phyloP scores from a whole-genome alignment of 371 early-diverging fungal genomes.

The Mucor racemosus region DNA sequence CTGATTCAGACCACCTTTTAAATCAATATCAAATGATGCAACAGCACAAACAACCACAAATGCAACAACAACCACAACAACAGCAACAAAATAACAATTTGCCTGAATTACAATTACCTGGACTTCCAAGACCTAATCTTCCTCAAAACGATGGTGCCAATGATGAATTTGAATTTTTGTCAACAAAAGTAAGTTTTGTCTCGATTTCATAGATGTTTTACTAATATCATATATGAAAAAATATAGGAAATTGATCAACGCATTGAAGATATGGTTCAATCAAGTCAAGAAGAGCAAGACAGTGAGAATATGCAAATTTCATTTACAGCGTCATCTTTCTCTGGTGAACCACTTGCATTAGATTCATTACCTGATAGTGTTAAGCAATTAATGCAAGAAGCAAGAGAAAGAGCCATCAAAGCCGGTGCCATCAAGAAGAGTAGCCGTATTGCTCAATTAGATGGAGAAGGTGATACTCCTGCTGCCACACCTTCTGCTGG shows the following conservation, averaged over 20 bases:
- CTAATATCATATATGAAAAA: not conserved
- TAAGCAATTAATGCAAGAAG: slow-evolving; percentile 46
- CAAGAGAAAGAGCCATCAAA: slow-evolving; percentile 37
- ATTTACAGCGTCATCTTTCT: slow-evolving; percentile 36
- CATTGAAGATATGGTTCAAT: slow-evolving; percentile 35
- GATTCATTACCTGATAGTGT: slow-evolving; percentile 43
- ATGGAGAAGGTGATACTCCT: slow-evolving; percentile 54
- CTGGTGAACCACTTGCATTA: slow-evolving; percentile 42
- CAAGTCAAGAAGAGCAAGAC: slow-evolving; percentile 11
- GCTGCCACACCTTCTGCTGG: slow-evolving; percentile 24
- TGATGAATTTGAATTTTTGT: slow-evolving; percentile 20
- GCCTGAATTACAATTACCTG: slow-evolving; percentile 34
- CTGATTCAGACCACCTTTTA: slow-evolving; percentile 25
- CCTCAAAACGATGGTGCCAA: slow-evolving; percentile 53
- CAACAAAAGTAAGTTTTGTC: slow-evolving; percentile 8
- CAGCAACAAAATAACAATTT: slow-evolving; percentile 7
- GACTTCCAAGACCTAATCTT: slow-evolving; percentile 37
- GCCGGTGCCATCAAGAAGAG: slow-evolving; percentile 36
- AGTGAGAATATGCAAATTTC: slow-evolving; percentile 16
- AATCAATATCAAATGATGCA: slow-evolving; percentile 27
- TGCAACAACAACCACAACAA: slow-evolving; percentile 8
- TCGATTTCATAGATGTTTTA: not conserved
- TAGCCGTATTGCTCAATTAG: slow-evolving; percentile 44
- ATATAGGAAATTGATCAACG: slow-evolving; percentile 51
- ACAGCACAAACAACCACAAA: not conserved